These are phyloP conservation scores for Exophiala bonariae DNA, from an alignment of 2,329 filamentous ascomycete species.

Conservation along the genomic window DNA sequence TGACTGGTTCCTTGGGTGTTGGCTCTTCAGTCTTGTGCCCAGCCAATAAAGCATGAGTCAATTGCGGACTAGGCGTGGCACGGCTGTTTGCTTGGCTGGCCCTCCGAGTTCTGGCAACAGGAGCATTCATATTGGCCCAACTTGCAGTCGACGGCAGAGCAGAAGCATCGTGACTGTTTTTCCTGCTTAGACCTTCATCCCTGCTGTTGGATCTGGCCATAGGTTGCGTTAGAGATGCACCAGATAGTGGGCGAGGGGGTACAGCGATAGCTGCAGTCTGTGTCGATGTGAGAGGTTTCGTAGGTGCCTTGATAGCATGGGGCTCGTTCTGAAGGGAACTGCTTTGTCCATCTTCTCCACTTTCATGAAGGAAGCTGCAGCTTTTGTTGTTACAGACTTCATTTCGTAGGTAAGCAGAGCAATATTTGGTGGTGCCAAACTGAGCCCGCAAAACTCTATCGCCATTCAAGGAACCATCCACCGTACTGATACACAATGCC, in stretches of 20 bases:
- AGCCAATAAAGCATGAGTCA: slow-evolving; percentile 45
- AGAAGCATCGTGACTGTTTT: slow-evolving; percentile 73
- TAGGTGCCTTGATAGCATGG: slow-evolving; percentile 13
- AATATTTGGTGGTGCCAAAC: slow-evolving; percentile 95
- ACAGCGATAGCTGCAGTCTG: slow-evolving; percentile 31
- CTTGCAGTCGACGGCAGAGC: slow-evolving; percentile 91
- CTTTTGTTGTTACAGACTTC: slow-evolving; percentile 93
- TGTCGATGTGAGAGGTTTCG: slow-evolving; percentile 46
- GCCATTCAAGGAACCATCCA: slow-evolving; percentile 89
- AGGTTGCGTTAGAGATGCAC: slow-evolving; percentile 49
- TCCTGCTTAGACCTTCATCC: slow-evolving; percentile 61
- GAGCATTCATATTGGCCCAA: slow-evolving; percentile 74
- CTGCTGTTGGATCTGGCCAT: slow-evolving; percentile 75
- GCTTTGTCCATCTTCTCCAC: slow-evolving; percentile 75
- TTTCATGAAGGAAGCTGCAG: slow-evolving; percentile 97
- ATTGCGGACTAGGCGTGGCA: slow-evolving; percentile 78
- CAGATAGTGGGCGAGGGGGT: slow-evolving; percentile 34
- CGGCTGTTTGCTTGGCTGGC: slow-evolving; percentile 78
- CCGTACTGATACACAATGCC: slow-evolving; percentile 82
- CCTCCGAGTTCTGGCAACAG: slow-evolving; percentile 63
- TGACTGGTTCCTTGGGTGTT: slow-evolving; percentile 29
- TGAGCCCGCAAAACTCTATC: slow-evolving; percentile 76
- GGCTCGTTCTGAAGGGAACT: slow-evolving; percentile 29
- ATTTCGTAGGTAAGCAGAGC: slow-evolving; percentile 91
- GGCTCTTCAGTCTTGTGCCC: slow-evolving; percentile 35